Percentiles rank a stretch among this genome's conserved stretches.
phyloP scores from a whole-genome alignment of 768 basidiomycete genomes.

The Cyclocybe cylindracea region DNA sequence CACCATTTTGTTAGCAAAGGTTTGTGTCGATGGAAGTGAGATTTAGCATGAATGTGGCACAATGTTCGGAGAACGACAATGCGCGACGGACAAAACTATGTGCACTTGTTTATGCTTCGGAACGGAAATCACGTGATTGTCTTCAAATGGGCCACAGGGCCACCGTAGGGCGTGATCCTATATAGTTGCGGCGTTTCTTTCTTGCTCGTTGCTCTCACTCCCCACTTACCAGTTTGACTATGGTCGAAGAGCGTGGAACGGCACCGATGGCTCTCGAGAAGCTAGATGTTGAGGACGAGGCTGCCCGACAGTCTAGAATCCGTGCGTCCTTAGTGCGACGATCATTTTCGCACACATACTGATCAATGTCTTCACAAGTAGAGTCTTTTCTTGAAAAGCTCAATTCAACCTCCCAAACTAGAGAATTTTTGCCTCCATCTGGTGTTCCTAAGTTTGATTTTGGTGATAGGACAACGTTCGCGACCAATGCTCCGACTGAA shows the following conservation, averaged over 20 bases:
- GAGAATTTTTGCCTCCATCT: slow-evolving; percentile 16
- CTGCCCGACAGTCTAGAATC: slow-evolving; percentile 41
- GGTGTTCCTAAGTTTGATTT: slow-evolving; percentile 33
- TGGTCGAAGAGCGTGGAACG: slow-evolving; percentile 16
- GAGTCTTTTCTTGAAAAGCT: slow-evolving; percentile 44
- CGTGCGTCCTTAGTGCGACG: slow-evolving; percentile 29
- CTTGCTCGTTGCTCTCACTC: background rate
- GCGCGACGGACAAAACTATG: slow-evolving; percentile 4
- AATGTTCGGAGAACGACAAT: background rate
- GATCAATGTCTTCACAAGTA: slow-evolving; percentile 20
- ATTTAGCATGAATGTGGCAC: slow-evolving; percentile 23
- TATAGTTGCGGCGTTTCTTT: no score
- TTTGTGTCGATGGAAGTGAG: slow-evolving; percentile 6
- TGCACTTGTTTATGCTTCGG: background rate
- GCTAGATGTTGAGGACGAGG: slow-evolving; percentile 52
- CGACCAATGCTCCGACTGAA: slow-evolving; percentile 46
- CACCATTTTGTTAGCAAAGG: slow-evolving; percentile 23
- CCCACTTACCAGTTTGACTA: slow-evolving; percentile 1
- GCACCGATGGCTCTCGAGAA: slow-evolving; percentile 18
- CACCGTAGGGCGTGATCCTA: no score
- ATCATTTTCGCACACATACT: slow-evolving; percentile 1
- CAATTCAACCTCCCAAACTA: slow-evolving; percentile 25
- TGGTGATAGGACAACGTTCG: slow-evolving; percentile 35
- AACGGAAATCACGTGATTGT: slow-evolving; percentile 15
- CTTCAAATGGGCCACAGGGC: background rate